Conservation (phyloP, 1,139 yeast genomes). For the Trichomonascaceae sp. region DNA sequence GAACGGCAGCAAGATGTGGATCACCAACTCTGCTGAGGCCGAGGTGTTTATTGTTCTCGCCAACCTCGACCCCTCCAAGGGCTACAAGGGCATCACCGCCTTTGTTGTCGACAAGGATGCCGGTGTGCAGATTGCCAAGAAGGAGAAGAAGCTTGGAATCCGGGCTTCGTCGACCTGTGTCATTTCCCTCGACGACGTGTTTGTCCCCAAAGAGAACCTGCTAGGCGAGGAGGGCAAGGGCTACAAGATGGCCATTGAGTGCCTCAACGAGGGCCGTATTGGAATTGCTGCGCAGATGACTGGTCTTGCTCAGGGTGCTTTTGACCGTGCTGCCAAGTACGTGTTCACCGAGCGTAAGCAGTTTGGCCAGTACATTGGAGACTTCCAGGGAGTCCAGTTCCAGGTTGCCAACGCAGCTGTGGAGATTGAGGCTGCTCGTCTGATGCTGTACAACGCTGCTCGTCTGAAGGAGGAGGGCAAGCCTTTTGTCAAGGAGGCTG, state of each 20-base stretch:
- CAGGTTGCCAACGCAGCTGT: conserved; percentile 34
- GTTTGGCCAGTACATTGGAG: conserved; percentile 32
- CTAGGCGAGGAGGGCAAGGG: conserved; percentile 34
- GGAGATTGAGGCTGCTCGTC: conserved; percentile 33
- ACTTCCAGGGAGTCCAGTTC: conserved; percentile 35
- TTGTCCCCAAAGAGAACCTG: conserved; percentile 30
- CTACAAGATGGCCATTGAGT: conserved; percentile 33
- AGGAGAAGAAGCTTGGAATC: conserved; percentile 34
- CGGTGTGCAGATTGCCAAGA: conserved; percentile 32
- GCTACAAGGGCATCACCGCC: conserved; percentile 35
- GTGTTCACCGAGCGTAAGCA: conserved; percentile 31
- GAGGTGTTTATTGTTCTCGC: conserved; percentile 31
- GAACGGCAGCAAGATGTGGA: conserved; percentile 34
- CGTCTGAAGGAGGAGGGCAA: conserved; percentile 31
- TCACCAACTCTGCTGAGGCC: conserved; percentile 34
- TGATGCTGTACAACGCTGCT: conserved; percentile 32
- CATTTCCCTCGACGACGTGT: conserved; percentile 29
- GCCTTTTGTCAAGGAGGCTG: conserved; percentile 31
- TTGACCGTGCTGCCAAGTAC: conserved; percentile 29
- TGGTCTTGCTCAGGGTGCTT: conserved; percentile 34
- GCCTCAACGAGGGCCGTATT: conserved; percentile 33
- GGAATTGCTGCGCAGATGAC: conserved; percentile 36
- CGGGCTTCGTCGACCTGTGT: conserved; percentile 34
- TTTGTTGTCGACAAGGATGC: conserved; percentile 30
- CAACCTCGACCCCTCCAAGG: conserved; percentile 29